Conservation (phyloP, 2,329 filamentous ascomycete species). For the Pseudogymnoascus sp. region DNA sequence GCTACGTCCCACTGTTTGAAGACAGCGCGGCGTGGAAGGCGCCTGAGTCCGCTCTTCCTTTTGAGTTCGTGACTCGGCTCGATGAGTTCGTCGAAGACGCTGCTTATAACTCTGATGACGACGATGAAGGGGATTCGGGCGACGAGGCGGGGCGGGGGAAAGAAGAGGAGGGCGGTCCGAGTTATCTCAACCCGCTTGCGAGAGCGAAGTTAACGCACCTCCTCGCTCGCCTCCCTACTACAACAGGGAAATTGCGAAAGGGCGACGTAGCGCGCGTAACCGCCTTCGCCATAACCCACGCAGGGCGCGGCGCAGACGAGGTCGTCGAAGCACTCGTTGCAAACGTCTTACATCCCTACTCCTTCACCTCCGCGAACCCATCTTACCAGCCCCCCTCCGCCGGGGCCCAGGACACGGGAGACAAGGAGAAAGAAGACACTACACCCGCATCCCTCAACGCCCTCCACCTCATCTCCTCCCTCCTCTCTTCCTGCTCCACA, state of each 20-base stretch:
- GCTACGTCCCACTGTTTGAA: conserved; percentile 63
- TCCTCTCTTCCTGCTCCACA: conserved; percentile 54
- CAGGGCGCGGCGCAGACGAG: conserved; percentile 76
- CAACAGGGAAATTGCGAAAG: conserved; percentile 64
- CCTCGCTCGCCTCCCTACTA: conserved; percentile 71
- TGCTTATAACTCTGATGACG: conserved; percentile 78
- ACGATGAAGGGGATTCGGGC: conserved; percentile 61
- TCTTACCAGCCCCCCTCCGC: conserved; percentile 24
- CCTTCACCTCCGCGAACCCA: conserved; percentile 62
- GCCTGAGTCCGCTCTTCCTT: conserved; percentile 64
- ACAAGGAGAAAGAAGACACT: conserved; percentile 47
- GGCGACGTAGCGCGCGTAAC: conserved; percentile 82
- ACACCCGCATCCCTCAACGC: conserved; percentile 70
- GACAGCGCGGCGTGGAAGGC: conserved; percentile 68
- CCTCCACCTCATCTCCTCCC: conserved; percentile 68
- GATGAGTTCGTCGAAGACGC: conserved; percentile 75
- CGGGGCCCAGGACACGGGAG: conserved; percentile 29
- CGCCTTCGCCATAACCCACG: conserved; percentile 81
- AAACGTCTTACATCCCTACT: conserved; percentile 72
- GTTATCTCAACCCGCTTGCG: conserved; percentile 71
- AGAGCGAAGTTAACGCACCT: conserved; percentile 79
- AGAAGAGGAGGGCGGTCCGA: conserved; percentile 24
- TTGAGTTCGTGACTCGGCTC: conserved; percentile 69
- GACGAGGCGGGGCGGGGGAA: conserved; percentile 32
- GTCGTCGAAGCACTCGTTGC: conserved; percentile 80